Evolutionary conservation across 345 rosid species (phyloP).

Genomic region (Orychophragmus violaceus): DNA sequence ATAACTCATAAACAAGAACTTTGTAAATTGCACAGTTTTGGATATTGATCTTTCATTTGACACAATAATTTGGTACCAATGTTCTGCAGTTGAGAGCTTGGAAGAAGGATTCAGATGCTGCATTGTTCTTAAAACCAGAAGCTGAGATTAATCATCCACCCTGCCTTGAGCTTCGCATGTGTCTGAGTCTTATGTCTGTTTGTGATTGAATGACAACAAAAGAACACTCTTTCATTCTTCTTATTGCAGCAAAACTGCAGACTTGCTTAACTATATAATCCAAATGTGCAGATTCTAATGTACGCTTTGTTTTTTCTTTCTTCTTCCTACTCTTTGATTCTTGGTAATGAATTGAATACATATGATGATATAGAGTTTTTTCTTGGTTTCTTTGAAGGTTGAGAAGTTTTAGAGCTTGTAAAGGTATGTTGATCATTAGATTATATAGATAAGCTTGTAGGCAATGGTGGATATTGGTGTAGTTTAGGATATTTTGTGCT

Average conservation of each 20-base stretch:
- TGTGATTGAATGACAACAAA: not conserved
- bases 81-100: slow-evolving; percentile 21
- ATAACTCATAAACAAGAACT: not conserved
- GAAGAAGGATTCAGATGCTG: not conserved
- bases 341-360: not conserved
- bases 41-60: not conserved
- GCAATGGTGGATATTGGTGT: not conserved
- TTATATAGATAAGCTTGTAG: not conserved
- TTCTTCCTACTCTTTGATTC: not conserved
- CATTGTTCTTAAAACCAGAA: not conserved
- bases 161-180: slow-evolving; percentile 18
- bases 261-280: slow-evolving; percentile 24
- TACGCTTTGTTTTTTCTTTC: not conserved
- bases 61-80: not conserved
- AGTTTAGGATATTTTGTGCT: not conserved
- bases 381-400: not conserved
- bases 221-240: not conserved
- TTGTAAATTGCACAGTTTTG: too few species aligned
- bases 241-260: slow-evolving; percentile 26
- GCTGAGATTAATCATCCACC: slow-evolving; percentile 3
- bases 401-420: not conserved
- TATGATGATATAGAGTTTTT: not conserved
- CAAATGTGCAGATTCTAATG: slow-evolving; percentile 23
- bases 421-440: not conserved
- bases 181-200: slow-evolving; percentile 13